Evolutionary conservation across 1,284 basidiomycete genomes (phyloP).

Genomic region (Apiotrichum siamense): DNA sequence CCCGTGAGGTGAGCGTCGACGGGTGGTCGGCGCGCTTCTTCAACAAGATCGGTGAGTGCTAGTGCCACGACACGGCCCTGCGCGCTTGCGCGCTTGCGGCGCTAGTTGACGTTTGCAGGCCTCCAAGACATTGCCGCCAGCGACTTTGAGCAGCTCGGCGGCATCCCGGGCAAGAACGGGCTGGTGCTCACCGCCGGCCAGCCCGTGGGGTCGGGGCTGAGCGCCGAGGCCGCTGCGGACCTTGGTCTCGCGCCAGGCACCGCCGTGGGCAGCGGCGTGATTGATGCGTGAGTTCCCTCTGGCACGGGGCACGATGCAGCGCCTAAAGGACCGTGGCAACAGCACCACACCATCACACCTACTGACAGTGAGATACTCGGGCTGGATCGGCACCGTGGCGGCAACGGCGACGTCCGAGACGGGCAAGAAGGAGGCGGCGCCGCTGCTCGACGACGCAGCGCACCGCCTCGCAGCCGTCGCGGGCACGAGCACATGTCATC

Average conservation of each 20-base stretch:
- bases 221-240: slow-evolving; percentile 70
- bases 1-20: slow-evolving; percentile 43
- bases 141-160: slow-evolving; percentile 73
- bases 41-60: slow-evolving; percentile 60
- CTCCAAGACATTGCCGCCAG: slow-evolving; percentile 50
- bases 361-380: slow-evolving; percentile 65
- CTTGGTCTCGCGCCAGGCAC: slow-evolving; percentile 83
- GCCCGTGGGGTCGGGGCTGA: slow-evolving; percentile 80
- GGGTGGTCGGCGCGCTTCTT: slow-evolving; percentile 92
- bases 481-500: slow-evolving; percentile 92
- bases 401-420: slow-evolving; percentile 62
- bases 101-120: slow-evolving; percentile 4
- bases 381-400: slow-evolving; percentile 96
- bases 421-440: slow-evolving; percentile 40
- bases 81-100: background rate
- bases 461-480: slow-evolving; percentile 87
- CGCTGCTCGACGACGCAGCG: slow-evolving; percentile 65
- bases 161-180: slow-evolving; percentile 54
- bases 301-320: background rate
- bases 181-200: slow-evolving; percentile 82
- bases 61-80: background rate
- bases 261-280: slow-evolving; percentile 86
- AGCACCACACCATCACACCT: too few relatives aligned
- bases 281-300: slow-evolving; percentile 70
- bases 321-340: too few relatives aligned